Percentiles rank a stretch among this genome's conserved stretches.
Evolutionary conservation across 2,329 filamentous ascomycete genomes (phyloP).

Genomic region (Cordyceps sp.): DNA sequence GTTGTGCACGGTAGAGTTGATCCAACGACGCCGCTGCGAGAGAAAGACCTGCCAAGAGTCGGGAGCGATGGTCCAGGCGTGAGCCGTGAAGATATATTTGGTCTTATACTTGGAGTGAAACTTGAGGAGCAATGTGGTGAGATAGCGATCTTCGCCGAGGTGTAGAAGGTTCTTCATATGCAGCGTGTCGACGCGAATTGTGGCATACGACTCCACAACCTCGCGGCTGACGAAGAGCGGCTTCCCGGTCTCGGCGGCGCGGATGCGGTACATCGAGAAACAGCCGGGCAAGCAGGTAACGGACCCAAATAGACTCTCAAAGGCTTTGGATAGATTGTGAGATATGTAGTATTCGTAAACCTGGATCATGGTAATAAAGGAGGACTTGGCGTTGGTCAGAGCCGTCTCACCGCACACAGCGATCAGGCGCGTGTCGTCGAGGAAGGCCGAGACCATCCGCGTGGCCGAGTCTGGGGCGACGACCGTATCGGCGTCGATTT

Average conservation of each 20-base stretch:
- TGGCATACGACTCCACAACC: constrained; percentile 71
- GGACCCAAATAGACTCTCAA: constrained; percentile 91
- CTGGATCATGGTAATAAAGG: constrained; percentile 96
- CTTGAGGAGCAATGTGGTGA: constrained; percentile 89
- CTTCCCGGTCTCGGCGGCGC: constrained; percentile 85
- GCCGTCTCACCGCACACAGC: constrained; percentile 90
- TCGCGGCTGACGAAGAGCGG: constrained; percentile 92
- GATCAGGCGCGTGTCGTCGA: constrained; percentile 85
- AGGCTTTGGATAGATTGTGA: constrained; percentile 91
- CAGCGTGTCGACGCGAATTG: constrained; percentile 90
- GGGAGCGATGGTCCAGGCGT: constrained; percentile 94
- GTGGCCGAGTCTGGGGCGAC: constrained; percentile 80
- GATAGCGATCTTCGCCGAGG: constrained; percentile 90
- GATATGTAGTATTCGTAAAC: constrained; percentile 99
- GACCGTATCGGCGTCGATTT: constrained; percentile 94
- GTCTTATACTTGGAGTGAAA: constrained; percentile 92
- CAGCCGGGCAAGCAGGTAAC: constrained; percentile 97
- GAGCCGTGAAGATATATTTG: constrained; percentile 83
- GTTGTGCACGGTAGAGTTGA: constrained; percentile 98
- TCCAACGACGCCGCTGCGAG: constrained; percentile 97
- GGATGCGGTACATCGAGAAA: constrained; percentile 98
- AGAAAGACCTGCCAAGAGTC: constrained; percentile 90
- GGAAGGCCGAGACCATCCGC: constrained; percentile 79
- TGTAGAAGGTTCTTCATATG: constrained; percentile 98
- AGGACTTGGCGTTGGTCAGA: constrained; percentile 81